Base-by-base conservation (phyloP, 2,329 filamentous ascomycete genomes). In the Ilyonectria mors-panacis region DNA sequence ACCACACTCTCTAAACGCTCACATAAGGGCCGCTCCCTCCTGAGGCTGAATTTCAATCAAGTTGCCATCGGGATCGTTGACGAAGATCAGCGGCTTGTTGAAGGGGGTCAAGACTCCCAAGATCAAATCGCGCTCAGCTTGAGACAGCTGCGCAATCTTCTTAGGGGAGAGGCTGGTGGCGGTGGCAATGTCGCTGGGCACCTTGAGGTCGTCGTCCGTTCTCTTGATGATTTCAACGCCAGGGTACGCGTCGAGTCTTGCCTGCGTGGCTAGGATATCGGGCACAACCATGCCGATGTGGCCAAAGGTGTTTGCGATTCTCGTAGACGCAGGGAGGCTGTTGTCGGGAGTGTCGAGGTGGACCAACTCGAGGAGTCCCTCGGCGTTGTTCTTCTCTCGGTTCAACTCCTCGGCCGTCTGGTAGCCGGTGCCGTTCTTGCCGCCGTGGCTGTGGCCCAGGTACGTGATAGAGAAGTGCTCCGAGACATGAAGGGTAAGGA, bases 221-320 rank as follows among this genome's bases (percentile, higher is more conserved):
- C 69, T 50, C 70, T 80, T 80, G n/a, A 78, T 47, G n/a, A 79
- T 70, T 6, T 67, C 67, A 12, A 76, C 71, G 17, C 63, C 63
- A 17, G 59, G 55, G 1, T 58, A 44, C 0, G 51, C 47, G 7
- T 78, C 75, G n/a, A 79, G 70, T 4, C 76, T 71, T 1, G 48
- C 47, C 70, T 80, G 76, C 1, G 76, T 72, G 7, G 72, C 74
- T 19, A 67, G 47, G 5, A 80, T 66, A 62, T 80, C 77, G 2
- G 77, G 78, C 10, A 81, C 80, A 13, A 82, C 73, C 19, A 82
- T 72, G 3, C 80, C 80, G 15, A 81, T 68, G 66, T 82, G 78
- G 15, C 75, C 73, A 51, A 81, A 78, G 2, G 77, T 79, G 68
- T 77, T 80, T 8, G 75, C 69, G 9, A 45, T 65, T 37, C 72